Conservation (phyloP, 805 yeast species). For the Priceomyces carsonii region DNA sequence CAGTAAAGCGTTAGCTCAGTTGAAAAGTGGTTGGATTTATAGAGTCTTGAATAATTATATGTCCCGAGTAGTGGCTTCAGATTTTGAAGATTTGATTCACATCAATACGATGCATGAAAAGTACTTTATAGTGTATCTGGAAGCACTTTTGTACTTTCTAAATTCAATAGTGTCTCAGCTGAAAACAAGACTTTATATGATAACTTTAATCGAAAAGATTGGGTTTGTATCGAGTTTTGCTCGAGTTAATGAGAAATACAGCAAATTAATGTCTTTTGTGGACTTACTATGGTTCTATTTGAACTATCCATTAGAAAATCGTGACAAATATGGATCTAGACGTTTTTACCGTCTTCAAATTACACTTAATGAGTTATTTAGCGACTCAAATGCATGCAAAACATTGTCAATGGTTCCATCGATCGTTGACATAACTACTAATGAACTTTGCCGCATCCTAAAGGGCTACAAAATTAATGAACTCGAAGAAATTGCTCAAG, state of each 20-base stretch:
- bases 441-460: no score
- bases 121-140: constrained; percentile 8
- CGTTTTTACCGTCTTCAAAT: no score
- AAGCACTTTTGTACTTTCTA: constrained; percentile 5
- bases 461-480: no score
- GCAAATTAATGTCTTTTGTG: not conserved
- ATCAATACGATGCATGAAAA: not conserved
- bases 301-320: not conserved
- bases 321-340: no score
- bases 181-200: not conserved
- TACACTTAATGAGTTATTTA: no score
- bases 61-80: not conserved
- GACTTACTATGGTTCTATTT: not conserved
- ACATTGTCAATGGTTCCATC: no score
- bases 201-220: not conserved
- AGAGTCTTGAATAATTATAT: constrained; percentile 6
- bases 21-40: constrained; percentile 10
- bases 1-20: not conserved
- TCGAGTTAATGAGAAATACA: not conserved
- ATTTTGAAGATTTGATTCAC: constrained; percentile 1
- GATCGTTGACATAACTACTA: no score
- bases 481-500: no score
- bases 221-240: not conserved
- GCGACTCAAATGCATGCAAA: no score
- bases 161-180: constrained; percentile 5